Conservation (phyloP, 768 basidiomycete species). For the Boletus fagicola region DNA sequence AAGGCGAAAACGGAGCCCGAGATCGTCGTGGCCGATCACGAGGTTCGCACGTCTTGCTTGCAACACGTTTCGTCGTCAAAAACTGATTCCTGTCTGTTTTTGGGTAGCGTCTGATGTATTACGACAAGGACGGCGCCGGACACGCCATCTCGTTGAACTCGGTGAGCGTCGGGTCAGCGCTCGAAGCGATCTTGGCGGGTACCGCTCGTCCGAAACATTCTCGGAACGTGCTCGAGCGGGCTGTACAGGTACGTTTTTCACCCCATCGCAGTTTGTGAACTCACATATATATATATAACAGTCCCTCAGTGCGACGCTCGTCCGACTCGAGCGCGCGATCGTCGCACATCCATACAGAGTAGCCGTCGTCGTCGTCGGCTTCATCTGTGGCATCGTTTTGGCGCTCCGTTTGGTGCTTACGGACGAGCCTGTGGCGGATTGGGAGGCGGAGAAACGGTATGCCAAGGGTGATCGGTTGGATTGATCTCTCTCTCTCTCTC, state of each 20-base stretch:
- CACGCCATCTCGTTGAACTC: conserved; percentile 54
- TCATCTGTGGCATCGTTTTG: conserved; percentile 9
- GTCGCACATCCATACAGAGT: conserved; percentile 23
- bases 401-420: conserved; percentile 12
- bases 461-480: conserved; percentile 25
- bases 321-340: conserved; percentile 9
- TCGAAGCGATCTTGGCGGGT: conserved; percentile 62
- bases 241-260: conserved; percentile 51
- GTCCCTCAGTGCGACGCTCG: conserved; percentile 19
- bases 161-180: conserved; percentile 59
- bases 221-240: conserved; percentile 66
- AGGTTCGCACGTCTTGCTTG: no score
- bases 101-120: conserved; percentile 81
- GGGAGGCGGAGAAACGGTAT: conserved; percentile 16
- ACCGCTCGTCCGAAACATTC: conserved; percentile 57
- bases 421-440: conserved; percentile 15
- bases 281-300: no score
- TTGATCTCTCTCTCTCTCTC: conserved; percentile 5
- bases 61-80: no score
- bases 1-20: conserved; percentile 28
- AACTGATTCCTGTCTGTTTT: no score
- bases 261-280: not conserved
- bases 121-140: conserved; percentile 60
- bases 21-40: conserved; percentile 80
- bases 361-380: conserved; percentile 1